Base-by-base conservation (phyloP, 2,329 filamentous ascomycete species). In the Fusarium palustre region DNA sequence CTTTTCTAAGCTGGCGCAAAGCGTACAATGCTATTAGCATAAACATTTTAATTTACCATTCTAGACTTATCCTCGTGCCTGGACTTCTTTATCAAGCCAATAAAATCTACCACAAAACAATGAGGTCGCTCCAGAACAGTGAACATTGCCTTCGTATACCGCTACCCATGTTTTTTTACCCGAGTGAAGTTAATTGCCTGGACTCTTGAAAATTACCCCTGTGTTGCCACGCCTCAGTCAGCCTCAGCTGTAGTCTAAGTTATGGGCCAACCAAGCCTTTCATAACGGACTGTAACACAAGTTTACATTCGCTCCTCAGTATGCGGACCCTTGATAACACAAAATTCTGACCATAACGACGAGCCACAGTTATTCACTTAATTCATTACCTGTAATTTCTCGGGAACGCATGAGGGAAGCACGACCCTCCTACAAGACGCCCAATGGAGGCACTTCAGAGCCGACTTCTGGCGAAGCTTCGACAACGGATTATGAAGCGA, bases 1-100 rank as follows among this genome's bases (percentile, higher is more conserved):
- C 24, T 43, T 5, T 28, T 52, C 5, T 61, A 22, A 10, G 10
- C 1, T 0, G 9, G 10, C n/a, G 5, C 11, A 5, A 12, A 22
- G 12, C 6, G 8, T 20, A 4, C 30, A 18, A 15, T 30, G 5
- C 1, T 20, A 10, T 18, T 4, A 9, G 11, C 20, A 28, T 24
- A 8, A 20, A 2, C 2, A 30, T 15, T 15, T 8, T 15, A 50
- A 36, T 38, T 22, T 6, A 38, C 30, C 5, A 2, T 30, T 9
- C 5, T 7, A n/a, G 15, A 15, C 12, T 20, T 1, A 18, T 2
- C 7, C 5, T 10, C 9, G 3, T 1, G 18, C 38, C 10, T 5
- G 33, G 15, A 25, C 25, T 5, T 6, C 3, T 5, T 16, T 25
- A 24, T 12, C 8, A 39, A 18, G 33, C 5, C 33, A 16, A 28